Evolutionary conservation across 331 rosid genomes (phyloP).

Genomic region (Erythrophleum ivorense): DNA sequence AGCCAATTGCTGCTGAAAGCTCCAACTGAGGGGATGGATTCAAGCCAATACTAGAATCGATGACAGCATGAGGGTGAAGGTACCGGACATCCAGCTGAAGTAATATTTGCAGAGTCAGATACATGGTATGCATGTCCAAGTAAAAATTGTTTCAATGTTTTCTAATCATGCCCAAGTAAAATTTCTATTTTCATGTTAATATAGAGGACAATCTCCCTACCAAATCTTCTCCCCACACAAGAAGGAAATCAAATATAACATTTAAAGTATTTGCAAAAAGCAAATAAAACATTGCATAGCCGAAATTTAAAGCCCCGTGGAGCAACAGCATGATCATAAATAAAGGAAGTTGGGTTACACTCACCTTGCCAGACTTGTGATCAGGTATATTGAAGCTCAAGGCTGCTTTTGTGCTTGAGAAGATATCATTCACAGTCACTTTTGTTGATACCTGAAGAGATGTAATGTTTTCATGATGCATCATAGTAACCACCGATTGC

Average conservation of each 20-base stretch:
- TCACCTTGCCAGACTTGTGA: constrained; percentile 95
- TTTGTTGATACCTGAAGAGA: constrained; percentile 73
- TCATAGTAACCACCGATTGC: constrained; percentile 8
- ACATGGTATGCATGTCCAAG: constrained; percentile 14
- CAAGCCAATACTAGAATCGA: constrained; percentile 90
- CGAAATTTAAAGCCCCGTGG: constrained; percentile 1
- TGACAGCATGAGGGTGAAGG: constrained; percentile 85
- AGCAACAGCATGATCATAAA: constrained; percentile 12
- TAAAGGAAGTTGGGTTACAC: constrained; percentile 32
- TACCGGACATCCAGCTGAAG: constrained; percentile 85
- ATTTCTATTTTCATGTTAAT: background rate
- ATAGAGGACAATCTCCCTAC: background rate
- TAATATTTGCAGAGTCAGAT: constrained; percentile 39
- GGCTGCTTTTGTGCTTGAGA: constrained; percentile 67
- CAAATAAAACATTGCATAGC: constrained; percentile 18
- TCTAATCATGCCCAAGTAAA: constrained; percentile 26
- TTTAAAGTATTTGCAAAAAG: constrained; percentile 10
- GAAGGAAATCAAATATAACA: constrained; percentile 8
- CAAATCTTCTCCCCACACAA: constrained; percentile 2
- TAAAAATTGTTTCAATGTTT: background rate
- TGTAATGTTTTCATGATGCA: constrained; percentile 9
- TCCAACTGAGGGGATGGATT: constrained; percentile 85
- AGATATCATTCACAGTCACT: constrained; percentile 69
- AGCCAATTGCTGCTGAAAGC: constrained; percentile 81
- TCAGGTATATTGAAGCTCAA: constrained; percentile 91